phyloP scores from a whole-genome alignment of 805 yeast species.

The Starmerella gropengiesseri region DNA sequence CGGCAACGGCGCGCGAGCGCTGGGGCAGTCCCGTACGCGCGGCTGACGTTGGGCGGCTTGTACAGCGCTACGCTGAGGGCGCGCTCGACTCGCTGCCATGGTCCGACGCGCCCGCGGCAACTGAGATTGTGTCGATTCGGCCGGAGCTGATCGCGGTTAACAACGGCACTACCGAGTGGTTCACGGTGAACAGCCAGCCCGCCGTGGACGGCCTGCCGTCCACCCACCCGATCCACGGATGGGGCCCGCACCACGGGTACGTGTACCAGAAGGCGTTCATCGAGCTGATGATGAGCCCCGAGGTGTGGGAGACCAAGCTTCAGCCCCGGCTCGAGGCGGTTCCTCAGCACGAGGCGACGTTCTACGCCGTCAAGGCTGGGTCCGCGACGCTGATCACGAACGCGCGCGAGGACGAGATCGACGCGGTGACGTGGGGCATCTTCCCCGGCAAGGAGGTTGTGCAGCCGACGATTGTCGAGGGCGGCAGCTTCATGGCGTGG shows the following conservation, averaged over 20 bases:
- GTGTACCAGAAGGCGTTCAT: conserved; percentile 91
- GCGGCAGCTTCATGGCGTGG: conserved; percentile 89
- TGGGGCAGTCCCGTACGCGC: conserved; percentile 74
- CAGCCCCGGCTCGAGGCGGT: conserved; percentile 35
- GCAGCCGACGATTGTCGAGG: conserved; percentile 94
- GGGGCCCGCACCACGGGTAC: conserved; percentile 93
- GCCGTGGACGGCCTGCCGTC: conserved; percentile 71
- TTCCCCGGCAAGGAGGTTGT: conserved; percentile 91
- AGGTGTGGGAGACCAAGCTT: conserved; percentile 36
- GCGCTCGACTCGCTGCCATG: conserved; percentile 72
- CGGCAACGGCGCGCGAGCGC: conserved; percentile 64
- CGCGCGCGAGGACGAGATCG: conserved; percentile 64
- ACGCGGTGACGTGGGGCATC: conserved; percentile 97
- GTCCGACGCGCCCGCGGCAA: conserved; percentile 83
- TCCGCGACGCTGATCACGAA: conserved; percentile 51
- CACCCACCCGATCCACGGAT: conserved; percentile 62
- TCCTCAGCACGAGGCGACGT: conserved; percentile 44
- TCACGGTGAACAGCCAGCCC: conserved; percentile 93
- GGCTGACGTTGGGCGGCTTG: conserved; percentile 50
- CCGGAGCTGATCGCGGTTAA: conserved; percentile 54
- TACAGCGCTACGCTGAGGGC: conserved; percentile 61
- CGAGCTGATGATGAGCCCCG: conserved; percentile 68
- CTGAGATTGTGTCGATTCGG: conserved; percentile 58
- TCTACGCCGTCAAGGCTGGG: conserved; percentile 52
- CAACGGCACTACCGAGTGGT: conserved; percentile 41